These are phyloP conservation scores for Gastrolobium villosum DNA, from an alignment of 306 rosid genomes.

Conservation along the genomic window DNA sequence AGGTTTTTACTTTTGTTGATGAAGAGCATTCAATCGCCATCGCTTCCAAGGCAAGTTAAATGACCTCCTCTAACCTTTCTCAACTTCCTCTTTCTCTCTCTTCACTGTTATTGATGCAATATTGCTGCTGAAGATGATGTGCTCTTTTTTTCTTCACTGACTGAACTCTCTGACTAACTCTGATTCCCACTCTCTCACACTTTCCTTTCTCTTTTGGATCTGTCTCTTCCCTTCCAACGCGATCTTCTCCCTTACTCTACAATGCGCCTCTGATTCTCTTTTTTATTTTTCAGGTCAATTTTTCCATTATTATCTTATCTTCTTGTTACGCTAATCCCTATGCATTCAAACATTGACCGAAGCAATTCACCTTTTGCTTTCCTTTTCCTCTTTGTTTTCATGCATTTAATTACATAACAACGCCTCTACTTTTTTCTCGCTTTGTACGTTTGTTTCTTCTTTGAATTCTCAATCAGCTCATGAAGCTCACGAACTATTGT, in stretches of 20 bases:
- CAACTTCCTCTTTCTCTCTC: constrained; percentile 2
- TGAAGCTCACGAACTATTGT: background rate
- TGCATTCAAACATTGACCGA: constrained; percentile 8
- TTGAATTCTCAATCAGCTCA: background rate
- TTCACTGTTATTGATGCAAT: constrained; percentile 36
- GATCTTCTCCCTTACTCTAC: constrained; percentile 55
- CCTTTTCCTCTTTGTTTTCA: background rate
- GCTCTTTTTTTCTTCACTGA: constrained; percentile 36
- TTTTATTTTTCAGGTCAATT: constrained; percentile 58
- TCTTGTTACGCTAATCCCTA: background rate
- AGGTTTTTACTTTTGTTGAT: constrained; percentile 53
- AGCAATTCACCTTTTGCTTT: constrained; percentile 1
- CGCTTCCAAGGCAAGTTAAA: constrained; percentile 93
- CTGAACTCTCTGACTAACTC: constrained; percentile 34
- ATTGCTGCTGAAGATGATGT: constrained; percentile 38
- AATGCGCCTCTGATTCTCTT: constrained; percentile 67
- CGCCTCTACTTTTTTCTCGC: background rate
- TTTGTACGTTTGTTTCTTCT: constrained; percentile 3
- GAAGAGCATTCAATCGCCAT: constrained; percentile 64
- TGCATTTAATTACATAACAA: background rate
- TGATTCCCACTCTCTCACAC: constrained; percentile 26
- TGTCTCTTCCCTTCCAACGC: constrained; percentile 49
- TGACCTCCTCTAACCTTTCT: constrained; percentile 36
- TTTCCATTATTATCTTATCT: constrained; percentile 40
- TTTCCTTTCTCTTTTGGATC: constrained; percentile 67